phyloP scores from a whole-genome alignment of 1,139 yeast genomes.

The Hansenula lynferdii region DNA sequence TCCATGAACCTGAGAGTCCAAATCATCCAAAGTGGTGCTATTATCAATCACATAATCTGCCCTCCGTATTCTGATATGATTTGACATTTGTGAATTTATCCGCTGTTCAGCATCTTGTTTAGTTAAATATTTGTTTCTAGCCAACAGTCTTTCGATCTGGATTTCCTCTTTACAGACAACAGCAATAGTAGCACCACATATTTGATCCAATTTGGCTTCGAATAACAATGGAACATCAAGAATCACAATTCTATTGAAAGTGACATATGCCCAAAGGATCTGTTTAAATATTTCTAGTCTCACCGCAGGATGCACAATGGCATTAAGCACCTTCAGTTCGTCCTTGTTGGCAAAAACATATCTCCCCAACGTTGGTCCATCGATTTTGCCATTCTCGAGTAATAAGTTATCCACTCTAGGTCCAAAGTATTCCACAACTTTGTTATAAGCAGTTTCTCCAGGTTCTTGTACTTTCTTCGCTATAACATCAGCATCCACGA shows the following conservation, averaged over 20 bases:
- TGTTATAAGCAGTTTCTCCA: constrained; percentile 63
- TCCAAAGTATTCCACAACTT: constrained; percentile 58
- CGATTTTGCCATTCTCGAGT: constrained; percentile 45
- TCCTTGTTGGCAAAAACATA: constrained; percentile 68
- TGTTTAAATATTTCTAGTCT: constrained; percentile 59
- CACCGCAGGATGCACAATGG: constrained; percentile 88
- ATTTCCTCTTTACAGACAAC: constrained; percentile 54
- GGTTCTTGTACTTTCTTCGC: constrained; percentile 86
- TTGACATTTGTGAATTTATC: constrained; percentile 72
- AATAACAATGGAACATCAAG: constrained; percentile 88
- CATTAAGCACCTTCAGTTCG: constrained; percentile 54
- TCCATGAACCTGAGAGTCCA: constrained; percentile 42
- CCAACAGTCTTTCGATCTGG: constrained; percentile 60
- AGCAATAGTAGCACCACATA: constrained; percentile 71
- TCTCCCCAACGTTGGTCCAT: constrained; percentile 71
- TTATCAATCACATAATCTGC: constrained; percentile 74
- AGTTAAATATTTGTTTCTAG: constrained; percentile 64
- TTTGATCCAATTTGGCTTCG: constrained; percentile 65
- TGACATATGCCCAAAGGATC: constrained; percentile 52
- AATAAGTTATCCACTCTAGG: constrained; percentile 52
- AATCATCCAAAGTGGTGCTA: constrained; percentile 42
- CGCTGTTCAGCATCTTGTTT: constrained; percentile 67
- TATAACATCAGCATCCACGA: constrained; percentile 87
- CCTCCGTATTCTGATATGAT: constrained; percentile 46
- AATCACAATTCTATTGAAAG: constrained; percentile 51